A percentile compares a stretch with the other conserved stretches of the same genome.
Conservation (phyloP, 1,284 basidiomycete species). For the Pseudozyma sp. region DNA sequence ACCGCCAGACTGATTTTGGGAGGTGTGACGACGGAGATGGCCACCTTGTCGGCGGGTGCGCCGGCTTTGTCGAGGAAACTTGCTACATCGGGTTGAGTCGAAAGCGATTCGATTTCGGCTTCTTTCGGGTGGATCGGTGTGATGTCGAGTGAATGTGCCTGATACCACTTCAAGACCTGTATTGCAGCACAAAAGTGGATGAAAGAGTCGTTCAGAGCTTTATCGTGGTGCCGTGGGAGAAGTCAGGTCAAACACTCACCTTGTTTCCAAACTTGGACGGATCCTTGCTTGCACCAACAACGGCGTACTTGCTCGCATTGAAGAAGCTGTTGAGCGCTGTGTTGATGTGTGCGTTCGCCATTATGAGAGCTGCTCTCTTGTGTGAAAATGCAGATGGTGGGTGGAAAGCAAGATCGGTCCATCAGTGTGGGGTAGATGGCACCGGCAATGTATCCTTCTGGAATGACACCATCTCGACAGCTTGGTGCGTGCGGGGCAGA, state of each 20-base stretch:
- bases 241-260: slow-evolving; percentile 23
- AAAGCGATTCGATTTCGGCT: slow-evolving; percentile 47
- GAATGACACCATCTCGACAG: slow-evolving; percentile 12
- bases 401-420: background rate
- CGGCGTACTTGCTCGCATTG: slow-evolving; percentile 52
- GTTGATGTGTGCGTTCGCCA: slow-evolving; percentile 41
- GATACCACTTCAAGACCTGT: slow-evolving; percentile 65
- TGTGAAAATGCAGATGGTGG: background rate
- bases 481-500: slow-evolving; percentile 10
- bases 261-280: slow-evolving; percentile 64
- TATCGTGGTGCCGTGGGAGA: no score
- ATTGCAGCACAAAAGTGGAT: background rate
- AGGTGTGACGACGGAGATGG: slow-evolving; percentile 65
- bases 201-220: background rate
- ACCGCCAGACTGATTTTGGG: slow-evolving; percentile 58
- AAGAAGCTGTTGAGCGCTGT: slow-evolving; percentile 55
- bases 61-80: slow-evolving; percentile 25
- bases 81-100: slow-evolving; percentile 30
- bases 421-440: background rate
- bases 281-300: slow-evolving; percentile 63
- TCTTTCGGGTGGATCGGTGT: slow-evolving; percentile 64
- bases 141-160: slow-evolving; percentile 46
- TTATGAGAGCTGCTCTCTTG: background rate
- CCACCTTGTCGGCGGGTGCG: slow-evolving; percentile 32
- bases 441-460: slow-evolving; percentile 21